Base-by-base conservation (phyloP, 2,329 filamentous ascomycete species). In the Emmonsiellopsis sp. region DNA sequence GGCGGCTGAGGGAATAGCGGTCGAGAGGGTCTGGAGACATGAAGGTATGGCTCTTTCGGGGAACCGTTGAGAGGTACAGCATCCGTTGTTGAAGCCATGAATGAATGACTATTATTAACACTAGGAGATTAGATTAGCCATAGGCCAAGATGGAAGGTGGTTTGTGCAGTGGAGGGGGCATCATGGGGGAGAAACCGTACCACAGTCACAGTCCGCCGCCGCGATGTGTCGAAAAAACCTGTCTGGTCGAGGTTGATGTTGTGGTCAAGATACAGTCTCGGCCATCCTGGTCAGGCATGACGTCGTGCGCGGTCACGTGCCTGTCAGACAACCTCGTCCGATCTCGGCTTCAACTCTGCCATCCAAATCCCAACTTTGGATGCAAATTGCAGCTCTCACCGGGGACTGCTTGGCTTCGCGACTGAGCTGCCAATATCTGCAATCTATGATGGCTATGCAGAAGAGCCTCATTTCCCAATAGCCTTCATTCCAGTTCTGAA, bases 1-100 rank as follows among this genome's bases (percentile, higher is more conserved):
- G 94, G 87, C 63, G 85, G 75, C 7, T 54, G 55, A 7, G 56
- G 51, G 7, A 44, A 49, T 53, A 43, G 42, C 33, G 50, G 42
- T 46, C 42, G 50, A 42, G 42, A 46, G 27, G 49, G 33, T 10
- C 6, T 43, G 42, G 44, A 39, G n/a, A 13, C 11, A 6, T 14
- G 13, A 6, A 36, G n/a, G 7, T 17, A 49, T 31, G 36, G 13
- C 36, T 32, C 31, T 31, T 13, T 49, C 31, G 17, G 7, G 21
- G 36, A 32, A 17, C 47, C 34, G 11, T 49, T 49, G 9, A 40
- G 36, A 42, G 11, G 36, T 11, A 32, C 47, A 40, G 47, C 47
- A 49, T 49, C 10, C 21, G 21, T 27, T 40, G 36, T 49, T 5
- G 36, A 49, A 11, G 47, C 7, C 47, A 49, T 49, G 21, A 27